Evolutionary conservation across 2,329 filamentous ascomycete genomes (phyloP).

Genomic region (Aspergillus arachidicola): DNA sequence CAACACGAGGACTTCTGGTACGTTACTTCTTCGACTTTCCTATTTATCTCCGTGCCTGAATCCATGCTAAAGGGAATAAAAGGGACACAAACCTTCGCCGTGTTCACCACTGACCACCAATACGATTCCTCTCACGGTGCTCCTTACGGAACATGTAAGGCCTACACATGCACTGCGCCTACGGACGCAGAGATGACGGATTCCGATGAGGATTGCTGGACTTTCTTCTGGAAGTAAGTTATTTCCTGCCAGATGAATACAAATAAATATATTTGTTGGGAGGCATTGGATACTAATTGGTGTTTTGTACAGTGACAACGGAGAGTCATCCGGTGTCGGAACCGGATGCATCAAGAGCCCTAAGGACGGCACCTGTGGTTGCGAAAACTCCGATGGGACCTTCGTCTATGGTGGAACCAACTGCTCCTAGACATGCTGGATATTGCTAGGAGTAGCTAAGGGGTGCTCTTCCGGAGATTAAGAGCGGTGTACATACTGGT

Average conservation of each 20-base stretch:
- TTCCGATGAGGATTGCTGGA: constrained; percentile 43
- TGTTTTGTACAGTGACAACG: constrained; percentile 14
- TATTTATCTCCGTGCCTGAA: not conserved
- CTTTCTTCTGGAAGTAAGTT: constrained; percentile 41
- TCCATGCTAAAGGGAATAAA: not conserved
- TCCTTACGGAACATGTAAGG: constrained; percentile 52
- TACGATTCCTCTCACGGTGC: constrained; percentile 48
- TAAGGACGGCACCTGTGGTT: constrained; percentile 43
- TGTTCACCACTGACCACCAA: constrained; percentile 48
- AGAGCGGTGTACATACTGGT: not conserved
- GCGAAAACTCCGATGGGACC: constrained; percentile 44
- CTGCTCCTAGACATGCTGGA: constrained; percentile 21
- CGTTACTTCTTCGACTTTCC: not conserved
- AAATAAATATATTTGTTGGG: too few species aligned
- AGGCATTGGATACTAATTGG: not conserved
- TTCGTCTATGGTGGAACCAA: constrained; percentile 36
- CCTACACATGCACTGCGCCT: constrained; percentile 45
- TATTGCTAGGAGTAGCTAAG: not conserved
- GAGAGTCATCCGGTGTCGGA: constrained; percentile 24
- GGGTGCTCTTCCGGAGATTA: not conserved
- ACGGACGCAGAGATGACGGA: constrained; percentile 31
- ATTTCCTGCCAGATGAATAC: too few species aligned
- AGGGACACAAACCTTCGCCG: constrained; percentile 40
- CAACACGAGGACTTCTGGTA: constrained; percentile 38
- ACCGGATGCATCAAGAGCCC: constrained; percentile 44